These are phyloP conservation scores for Pueraria montana DNA, from an alignment of 306 rosid species.

Conservation along the genomic window DNA sequence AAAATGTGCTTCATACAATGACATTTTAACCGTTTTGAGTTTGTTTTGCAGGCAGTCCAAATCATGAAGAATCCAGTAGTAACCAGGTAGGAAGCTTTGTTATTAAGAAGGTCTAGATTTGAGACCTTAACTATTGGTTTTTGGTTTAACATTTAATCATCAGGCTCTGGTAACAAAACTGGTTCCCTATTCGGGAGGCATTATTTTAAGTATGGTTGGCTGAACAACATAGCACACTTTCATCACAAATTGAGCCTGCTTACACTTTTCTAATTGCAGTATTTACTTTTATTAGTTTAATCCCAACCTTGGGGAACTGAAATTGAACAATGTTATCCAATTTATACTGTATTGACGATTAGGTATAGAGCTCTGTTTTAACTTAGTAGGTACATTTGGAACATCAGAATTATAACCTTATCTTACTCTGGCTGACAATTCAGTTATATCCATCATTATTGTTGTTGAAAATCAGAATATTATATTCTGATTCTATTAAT, in stretches of 20 bases:
- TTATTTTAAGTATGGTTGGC: constrained; percentile 20
- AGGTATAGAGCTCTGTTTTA: neutral
- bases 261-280: neutral
- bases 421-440: too few relatives aligned
- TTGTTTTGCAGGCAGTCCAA: constrained; percentile 56
- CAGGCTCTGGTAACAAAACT: constrained; percentile 17
- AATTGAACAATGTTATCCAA: constrained; percentile 10
- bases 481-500: too few relatives aligned
- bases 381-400: too few relatives aligned
- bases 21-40: constrained; percentile 16
- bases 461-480: too few relatives aligned
- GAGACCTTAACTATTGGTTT: constrained; percentile 31
- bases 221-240: constrained; percentile 38
- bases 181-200: constrained; percentile 37
- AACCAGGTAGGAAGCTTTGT: constrained; percentile 70
- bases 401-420: too few relatives aligned
- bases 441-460: too few relatives aligned
- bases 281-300: neutral
- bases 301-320: neutral
- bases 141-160: constrained; percentile 36
- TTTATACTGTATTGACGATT: neutral
- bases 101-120: constrained; percentile 28
- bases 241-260: constrained; percentile 3
- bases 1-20: neutral
- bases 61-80: constrained; percentile 65